Conservation (phyloP, 1,139 yeast species). For the Hemisphaericaspora subhashii region DNA sequence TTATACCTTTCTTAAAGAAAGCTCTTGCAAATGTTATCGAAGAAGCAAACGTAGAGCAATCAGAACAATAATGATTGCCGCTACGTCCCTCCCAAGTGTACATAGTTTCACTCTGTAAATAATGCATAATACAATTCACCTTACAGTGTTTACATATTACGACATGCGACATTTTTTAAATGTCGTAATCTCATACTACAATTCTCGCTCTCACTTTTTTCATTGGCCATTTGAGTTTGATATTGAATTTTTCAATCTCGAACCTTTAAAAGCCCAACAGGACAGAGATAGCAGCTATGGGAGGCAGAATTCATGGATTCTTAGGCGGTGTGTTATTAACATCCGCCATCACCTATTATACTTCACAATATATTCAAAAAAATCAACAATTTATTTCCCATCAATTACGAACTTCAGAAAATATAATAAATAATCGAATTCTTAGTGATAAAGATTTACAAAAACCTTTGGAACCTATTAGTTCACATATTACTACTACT, state of each 20-base stretch:
- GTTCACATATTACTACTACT: conserved; percentile 25
- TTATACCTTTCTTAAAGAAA: conserved; percentile 39
- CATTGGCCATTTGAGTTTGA: too few relatives aligned
- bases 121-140: too few relatives aligned
- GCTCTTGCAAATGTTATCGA: conserved; percentile 28
- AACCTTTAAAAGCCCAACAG: background rate
- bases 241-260: background rate
- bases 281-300: conserved; percentile 30
- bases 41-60: conserved; percentile 9
- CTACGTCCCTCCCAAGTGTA: too few relatives aligned
- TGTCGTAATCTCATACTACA: too few relatives aligned
- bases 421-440: conserved; percentile 51
- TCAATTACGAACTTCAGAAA: conserved; percentile 49
- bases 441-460: conserved; percentile 38
- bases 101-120: background rate
- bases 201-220: too few relatives aligned
- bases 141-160: too few relatives aligned
- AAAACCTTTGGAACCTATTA: conserved; percentile 39
- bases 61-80: too few relatives aligned
- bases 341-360: conserved; percentile 63
- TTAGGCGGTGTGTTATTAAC: conserved; percentile 68
- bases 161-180: too few relatives aligned
- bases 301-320: conserved; percentile 71
- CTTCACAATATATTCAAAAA: conserved; percentile 56
- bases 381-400: conserved; percentile 49